Evolutionary conservation across 768 basidiomycete species (phyloP).

Genomic region (Russula emetica): DNA sequence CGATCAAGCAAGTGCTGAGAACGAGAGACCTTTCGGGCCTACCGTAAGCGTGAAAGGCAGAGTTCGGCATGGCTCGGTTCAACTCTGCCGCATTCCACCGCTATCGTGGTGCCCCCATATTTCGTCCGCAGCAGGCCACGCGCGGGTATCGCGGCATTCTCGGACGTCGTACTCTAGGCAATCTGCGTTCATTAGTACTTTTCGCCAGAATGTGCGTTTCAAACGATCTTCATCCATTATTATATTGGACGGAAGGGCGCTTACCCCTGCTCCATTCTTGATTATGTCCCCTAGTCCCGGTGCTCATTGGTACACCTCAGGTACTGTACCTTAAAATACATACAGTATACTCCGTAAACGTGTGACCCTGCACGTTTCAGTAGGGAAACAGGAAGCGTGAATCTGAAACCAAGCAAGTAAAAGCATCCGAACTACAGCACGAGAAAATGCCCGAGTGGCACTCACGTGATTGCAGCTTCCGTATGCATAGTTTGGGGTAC

Average conservation of each 20-base stretch:
- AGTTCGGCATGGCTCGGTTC: not conserved
- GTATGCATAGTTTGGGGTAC: not conserved
- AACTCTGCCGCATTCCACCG: not conserved
- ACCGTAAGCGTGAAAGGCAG: too few relatives aligned
- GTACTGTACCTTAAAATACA: conserved; percentile 5
- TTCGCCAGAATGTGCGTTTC: not conserved
- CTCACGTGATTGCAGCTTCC: not conserved
- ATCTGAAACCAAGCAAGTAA: conserved; percentile 7
- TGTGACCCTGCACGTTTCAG: not conserved
- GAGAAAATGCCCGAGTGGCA: not conserved
- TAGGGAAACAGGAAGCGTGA: conserved; percentile 2
- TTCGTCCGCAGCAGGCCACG: not conserved
- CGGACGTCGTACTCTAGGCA: not conserved
- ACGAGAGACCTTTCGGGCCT: not conserved
- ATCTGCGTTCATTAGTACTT: not conserved
- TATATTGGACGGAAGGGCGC: not conserved
- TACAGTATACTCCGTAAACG: not conserved
- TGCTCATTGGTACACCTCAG: not conserved
- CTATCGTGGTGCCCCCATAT: not conserved
- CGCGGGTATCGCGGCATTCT: not conserved
- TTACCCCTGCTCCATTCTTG: not conserved
- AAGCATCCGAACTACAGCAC: not conserved
- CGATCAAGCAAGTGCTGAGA: not conserved
- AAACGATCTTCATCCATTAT: not conserved
- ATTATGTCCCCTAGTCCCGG: not conserved